Evolutionary conservation across 1,284 basidiomycete genomes (phyloP), one percentile per base, ranked within the genome.

Genomic region (Naganishia sp.): DNA sequence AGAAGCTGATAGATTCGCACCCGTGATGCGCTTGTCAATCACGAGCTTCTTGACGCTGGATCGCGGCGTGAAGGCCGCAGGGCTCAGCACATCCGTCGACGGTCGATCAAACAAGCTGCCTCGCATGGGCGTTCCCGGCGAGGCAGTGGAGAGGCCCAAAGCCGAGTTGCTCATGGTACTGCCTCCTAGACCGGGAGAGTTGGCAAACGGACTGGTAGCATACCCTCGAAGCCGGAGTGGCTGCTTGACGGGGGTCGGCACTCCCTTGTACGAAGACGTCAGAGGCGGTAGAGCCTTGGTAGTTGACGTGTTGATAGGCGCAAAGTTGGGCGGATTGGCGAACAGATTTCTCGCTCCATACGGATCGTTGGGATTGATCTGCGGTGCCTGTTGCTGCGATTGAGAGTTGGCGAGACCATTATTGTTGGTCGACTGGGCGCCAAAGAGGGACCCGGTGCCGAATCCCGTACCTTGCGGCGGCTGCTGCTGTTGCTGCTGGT

Each of bases 11-110:
- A 74, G 72, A 65, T 81, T 78, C 6, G 75, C 75, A 53, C 73
- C 71, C 21, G 71, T 69, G 25, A 71, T 57, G 65, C 76, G 80
- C 77, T 88, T 90, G 74, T 94, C 90, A 65, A 98, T 80, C 46
- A 94, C 88, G 63, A 99, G 85, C 77, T 96, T 95, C 84, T 98
- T 99, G 69, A 97, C 92, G 76, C 91, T 96, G 66, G 89, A 86
- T 46, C 89, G 85, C 25, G 71, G 89, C 83, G 73, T 87, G 81
- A 75, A 93, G 79, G 82, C 89, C 70, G 84, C 82, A 21, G 83
- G 81, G 18, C 77, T 79, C 10, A 83, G 75, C 0, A 78, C 76
- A 11, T 81, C 79, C 64, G 85, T 90, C 31, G 87, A 82, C 46
- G 85, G 72, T 80, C 88, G 83, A 67, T 80, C 80, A 73, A 80